Conservation (phyloP, 768 basidiomycete species). For the Tremella mesenterica region DNA sequence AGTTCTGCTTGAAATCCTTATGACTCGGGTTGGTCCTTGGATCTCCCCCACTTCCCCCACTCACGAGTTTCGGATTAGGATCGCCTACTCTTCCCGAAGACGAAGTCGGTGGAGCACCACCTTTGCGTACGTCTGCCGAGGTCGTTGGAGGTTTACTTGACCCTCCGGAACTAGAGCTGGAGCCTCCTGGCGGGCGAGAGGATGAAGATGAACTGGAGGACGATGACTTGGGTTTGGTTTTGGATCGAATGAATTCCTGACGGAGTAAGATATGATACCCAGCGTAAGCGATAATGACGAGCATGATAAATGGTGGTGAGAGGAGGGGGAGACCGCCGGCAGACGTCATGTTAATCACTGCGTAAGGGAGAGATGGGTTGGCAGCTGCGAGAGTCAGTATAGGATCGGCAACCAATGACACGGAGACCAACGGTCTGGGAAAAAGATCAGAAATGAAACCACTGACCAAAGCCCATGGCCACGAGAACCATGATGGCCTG, state of each 20-base stretch:
- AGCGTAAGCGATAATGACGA: slow-evolving; percentile 36
- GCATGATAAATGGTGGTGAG: slow-evolving; percentile 37
- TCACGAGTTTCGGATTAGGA: slow-evolving; percentile 30
- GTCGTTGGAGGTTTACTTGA: neutral
- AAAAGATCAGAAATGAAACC: neutral
- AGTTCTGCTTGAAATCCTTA: slow-evolving; percentile 34
- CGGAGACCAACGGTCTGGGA: neutral
- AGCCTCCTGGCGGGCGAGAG: slow-evolving; percentile 1
- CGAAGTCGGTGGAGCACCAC: slow-evolving; percentile 3
- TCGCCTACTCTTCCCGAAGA: slow-evolving; percentile 10
- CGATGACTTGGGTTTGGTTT: slow-evolving; percentile 21
- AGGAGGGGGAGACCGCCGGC: slow-evolving; percentile 20
- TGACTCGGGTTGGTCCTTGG: slow-evolving; percentile 25
- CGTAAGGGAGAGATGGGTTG: slow-evolving; percentile 10
- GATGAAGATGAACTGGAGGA: slow-evolving; percentile 6
- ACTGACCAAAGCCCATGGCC: slow-evolving; percentile 35
- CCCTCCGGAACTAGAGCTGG: slow-evolving; percentile 1
- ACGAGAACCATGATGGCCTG: slow-evolving; percentile 34
- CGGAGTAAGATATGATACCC: slow-evolving; percentile 38
- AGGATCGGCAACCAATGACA: neutral
- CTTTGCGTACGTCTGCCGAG: slow-evolving; percentile 19
- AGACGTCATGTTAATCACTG: slow-evolving; percentile 4
- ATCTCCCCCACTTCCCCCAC: slow-evolving; percentile 15
- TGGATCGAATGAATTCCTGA: slow-evolving; percentile 32
- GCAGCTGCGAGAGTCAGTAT: slow-evolving; percentile 1